These are phyloP conservation scores for Saussurea involucrata DNA, from an alignment of 129 eudicot genomes.

Conservation along the genomic window DNA sequence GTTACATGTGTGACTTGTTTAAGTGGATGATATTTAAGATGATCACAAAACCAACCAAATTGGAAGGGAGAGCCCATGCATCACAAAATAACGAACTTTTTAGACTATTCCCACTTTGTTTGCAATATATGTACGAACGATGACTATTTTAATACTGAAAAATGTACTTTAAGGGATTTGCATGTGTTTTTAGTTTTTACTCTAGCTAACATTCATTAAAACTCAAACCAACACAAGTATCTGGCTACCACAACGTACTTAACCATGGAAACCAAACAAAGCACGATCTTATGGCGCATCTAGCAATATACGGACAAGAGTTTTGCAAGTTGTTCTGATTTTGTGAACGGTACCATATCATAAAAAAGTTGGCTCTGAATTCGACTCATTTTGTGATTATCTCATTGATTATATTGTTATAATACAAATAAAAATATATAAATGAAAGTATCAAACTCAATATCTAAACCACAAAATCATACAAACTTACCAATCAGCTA, in stretches of 20 bases:
- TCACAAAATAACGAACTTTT: no score
- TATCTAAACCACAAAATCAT: neutral
- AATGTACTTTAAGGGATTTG: neutral
- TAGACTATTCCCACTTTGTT: neutral
- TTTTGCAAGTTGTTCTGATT: neutral
- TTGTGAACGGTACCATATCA: neutral
- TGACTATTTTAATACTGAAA: no score
- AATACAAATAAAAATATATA: neutral
- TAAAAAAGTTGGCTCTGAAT: neutral
- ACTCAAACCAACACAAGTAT: neutral
- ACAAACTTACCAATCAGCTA: neutral
- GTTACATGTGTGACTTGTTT: no score
- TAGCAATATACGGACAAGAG: neutral
- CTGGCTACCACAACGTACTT: neutral
- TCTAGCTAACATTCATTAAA: neutral
- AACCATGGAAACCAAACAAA: neutral
- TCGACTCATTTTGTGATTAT: neutral
- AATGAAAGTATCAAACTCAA: neutral
- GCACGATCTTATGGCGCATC: neutral
- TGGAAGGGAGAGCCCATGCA: no score
- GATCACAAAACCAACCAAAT: no score
- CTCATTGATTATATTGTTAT: neutral
- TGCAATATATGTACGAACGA: no score
- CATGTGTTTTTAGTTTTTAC: neutral
- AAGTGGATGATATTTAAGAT: no score